These are phyloP conservation scores for Brassica incana DNA, from an alignment of 345 rosid genomes.

Conservation along the genomic window DNA sequence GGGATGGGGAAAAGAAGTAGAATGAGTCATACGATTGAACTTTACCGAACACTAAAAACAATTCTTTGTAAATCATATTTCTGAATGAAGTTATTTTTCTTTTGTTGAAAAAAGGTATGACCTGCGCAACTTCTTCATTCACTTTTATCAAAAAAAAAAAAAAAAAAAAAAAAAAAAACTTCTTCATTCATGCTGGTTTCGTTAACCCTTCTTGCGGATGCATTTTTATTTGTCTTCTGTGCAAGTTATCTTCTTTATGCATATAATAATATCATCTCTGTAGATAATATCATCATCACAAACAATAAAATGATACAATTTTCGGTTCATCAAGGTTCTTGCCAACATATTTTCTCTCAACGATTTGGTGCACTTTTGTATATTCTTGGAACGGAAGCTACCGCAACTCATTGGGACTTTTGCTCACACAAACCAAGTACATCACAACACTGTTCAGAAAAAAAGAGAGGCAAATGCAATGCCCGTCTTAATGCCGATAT, in stretches of 20 bases:
- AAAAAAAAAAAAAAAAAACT: too few relatives aligned
- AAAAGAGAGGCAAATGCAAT: not conserved
- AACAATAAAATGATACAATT: not conserved
- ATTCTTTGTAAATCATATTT: not conserved
- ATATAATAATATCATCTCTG: not conserved
- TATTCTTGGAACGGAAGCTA: not conserved
- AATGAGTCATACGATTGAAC: conserved; percentile 19
- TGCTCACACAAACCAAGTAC: not conserved
- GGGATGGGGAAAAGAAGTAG: conserved; percentile 14
- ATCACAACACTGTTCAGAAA: not conserved
- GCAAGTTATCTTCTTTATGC: not conserved
- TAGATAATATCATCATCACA: not conserved
- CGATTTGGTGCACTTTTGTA: not conserved
- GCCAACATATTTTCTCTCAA: not conserved
- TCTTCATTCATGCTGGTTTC: not conserved
- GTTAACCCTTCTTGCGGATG: not conserved
- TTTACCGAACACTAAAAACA: conserved; percentile 13
- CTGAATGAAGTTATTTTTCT: not conserved
- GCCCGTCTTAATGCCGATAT: not conserved
- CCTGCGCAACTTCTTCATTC: not conserved
- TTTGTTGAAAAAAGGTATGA: not conserved
- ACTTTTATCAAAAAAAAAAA: too few relatives aligned
- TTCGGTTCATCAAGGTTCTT: not conserved
- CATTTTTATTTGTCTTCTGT: not conserved
- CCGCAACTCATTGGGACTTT: not conserved